Evolutionary conservation across 768 basidiomycete genomes (phyloP).

Genomic region (Serendipita sp.): DNA sequence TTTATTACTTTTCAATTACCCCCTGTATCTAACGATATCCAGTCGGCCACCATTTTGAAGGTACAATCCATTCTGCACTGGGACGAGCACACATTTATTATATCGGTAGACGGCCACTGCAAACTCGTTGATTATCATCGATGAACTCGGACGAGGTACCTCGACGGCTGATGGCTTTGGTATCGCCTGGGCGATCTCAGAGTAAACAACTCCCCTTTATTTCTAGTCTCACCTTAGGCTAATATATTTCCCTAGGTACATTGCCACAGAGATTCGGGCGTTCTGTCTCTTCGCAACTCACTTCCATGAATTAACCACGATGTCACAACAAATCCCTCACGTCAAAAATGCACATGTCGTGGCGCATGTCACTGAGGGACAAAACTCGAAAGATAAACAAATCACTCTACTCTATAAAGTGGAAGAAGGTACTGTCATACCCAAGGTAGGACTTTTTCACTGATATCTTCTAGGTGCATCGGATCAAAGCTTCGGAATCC

Average conservation of each 20-base stretch:
- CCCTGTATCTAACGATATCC: background rate
- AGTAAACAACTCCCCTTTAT: slow-evolving; percentile 32
- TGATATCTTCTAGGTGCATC: slow-evolving; percentile 48
- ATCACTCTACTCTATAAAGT: slow-evolving; percentile 68
- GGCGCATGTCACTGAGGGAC: slow-evolving; percentile 56
- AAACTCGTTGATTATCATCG: slow-evolving; percentile 91
- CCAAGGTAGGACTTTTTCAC: background rate
- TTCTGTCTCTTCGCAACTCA: slow-evolving; percentile 97
- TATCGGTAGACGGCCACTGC: slow-evolving; percentile 64
- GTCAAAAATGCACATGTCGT: slow-evolving; percentile 94
- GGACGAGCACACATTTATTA: background rate
- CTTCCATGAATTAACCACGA: slow-evolving; percentile 89
- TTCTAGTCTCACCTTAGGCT: background rate
- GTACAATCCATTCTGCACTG: slow-evolving; percentile 24
- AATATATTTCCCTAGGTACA: slow-evolving; percentile 42
- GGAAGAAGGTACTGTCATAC: slow-evolving; percentile 44
- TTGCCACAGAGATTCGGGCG: slow-evolving; percentile 79
- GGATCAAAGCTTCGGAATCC: slow-evolving; percentile 97
- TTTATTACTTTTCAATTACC: background rate
- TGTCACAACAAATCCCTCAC: slow-evolving; percentile 70
- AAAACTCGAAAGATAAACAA: slow-evolving; percentile 37
- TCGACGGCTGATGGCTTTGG: slow-evolving; percentile 97
- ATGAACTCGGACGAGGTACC: slow-evolving; percentile 86
- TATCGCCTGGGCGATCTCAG: slow-evolving; percentile 96
- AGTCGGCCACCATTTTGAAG: slow-evolving; percentile 79